Evolutionary conservation across 371 early-diverging fungal species (phyloP), one percentile per base, ranked within the genome.

Genomic region (Lichtheimia ramosa): DNA sequence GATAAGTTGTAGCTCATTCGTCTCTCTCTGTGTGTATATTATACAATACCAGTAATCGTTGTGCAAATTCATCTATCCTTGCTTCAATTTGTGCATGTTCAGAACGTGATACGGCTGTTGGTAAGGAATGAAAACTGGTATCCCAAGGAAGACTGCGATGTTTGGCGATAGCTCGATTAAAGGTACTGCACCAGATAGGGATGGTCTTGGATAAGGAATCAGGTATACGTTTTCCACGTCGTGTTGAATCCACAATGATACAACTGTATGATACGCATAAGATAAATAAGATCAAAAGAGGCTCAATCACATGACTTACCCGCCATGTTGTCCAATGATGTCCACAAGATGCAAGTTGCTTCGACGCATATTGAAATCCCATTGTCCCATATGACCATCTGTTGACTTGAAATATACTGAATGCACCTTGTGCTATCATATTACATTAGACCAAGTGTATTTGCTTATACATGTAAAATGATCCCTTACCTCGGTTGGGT

Each of bases 371-470:
- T 84, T 92, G 54, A 94, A 91, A 56, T 88, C 85, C 94, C 94
- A 95, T 43, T 84, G 74, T 6, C 90, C 89, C 59, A 82, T 87
- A 66, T 95, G 95, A 0, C 94, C 95, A 71, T 95, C 95, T 0
- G 94, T 93, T 3, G 94, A 95, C 66, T 95, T 95, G 68, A 93
- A 94, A 62, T 95, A 95, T 0, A 87, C 93, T 2, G 90, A 79
- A 51, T 85, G 71, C 2, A 68, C 77, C 49, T 82, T 75, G 48
- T 70, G 72, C 86, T 88, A 57, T 3, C 24, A 24, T 14, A 51
- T 20, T 16, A 10, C 5, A 56, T 43, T 21, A 16, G 46, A 43
- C 7, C 12, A 21, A 46, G 5, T 25, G 27, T 54, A 8, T 40
- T n/a, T 40, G 40, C 54, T 20, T 20, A 55, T 13, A 4, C 5